These are phyloP conservation scores for Mortierella alpina DNA, from an alignment of 192 early-diverging fungal species.

Conservation along the genomic window DNA sequence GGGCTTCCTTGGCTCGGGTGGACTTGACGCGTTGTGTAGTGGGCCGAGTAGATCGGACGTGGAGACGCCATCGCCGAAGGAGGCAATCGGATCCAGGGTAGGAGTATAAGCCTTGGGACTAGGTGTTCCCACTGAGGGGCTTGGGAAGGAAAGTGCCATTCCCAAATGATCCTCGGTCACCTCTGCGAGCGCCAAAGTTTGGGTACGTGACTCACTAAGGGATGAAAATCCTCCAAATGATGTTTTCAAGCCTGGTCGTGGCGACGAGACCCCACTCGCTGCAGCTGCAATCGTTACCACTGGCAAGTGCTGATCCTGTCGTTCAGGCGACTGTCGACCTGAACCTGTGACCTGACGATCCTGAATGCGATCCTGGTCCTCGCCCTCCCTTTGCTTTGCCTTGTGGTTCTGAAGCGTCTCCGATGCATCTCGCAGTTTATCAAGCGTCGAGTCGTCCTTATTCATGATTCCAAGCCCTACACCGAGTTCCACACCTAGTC, in stretches of 20 bases:
- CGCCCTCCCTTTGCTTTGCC: not conserved
- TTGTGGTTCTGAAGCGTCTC: conserved; percentile 7
- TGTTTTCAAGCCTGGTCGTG: conserved; percentile 18
- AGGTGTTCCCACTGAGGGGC: not conserved
- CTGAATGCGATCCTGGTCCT: not conserved
- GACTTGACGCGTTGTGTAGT: not conserved
- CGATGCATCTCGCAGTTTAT: conserved; percentile 13
- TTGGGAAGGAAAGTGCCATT: conserved; percentile 23
- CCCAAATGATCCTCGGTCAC: conserved; percentile 40
- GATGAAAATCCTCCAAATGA: conserved; percentile 43
- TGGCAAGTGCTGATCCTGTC: not conserved
- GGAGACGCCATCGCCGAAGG: conserved; percentile 18
- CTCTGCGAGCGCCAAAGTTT: conserved; percentile 37
- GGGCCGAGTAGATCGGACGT: conserved; percentile 6
- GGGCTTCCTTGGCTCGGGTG: conserved; percentile 12
- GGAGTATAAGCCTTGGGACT: conserved; percentile 6
- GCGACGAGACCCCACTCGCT: not conserved
- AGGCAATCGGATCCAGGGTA: not conserved
- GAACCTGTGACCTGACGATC: not conserved
- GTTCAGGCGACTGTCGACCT: too few species aligned
- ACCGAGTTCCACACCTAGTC: too few species aligned
- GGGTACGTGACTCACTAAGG: conserved; percentile 23
- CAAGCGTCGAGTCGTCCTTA: conserved; percentile 28
- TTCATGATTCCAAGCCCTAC: not conserved
- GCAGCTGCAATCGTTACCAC: conserved; percentile 23